Evolutionary conservation across 768 basidiomycete genomes (phyloP).

Genomic region (Leccinum subgranulosum): DNA sequence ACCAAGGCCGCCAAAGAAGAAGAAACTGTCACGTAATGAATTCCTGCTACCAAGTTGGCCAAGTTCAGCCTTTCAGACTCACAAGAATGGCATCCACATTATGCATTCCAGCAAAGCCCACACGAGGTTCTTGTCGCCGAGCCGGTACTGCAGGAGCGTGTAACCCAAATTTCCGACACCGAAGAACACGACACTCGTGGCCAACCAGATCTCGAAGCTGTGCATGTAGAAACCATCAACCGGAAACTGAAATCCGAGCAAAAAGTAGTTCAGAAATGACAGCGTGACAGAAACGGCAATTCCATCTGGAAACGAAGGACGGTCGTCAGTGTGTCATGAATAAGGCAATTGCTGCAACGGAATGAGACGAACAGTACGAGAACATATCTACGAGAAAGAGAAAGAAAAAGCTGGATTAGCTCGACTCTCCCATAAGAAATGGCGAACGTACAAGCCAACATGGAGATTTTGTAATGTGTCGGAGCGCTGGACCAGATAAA

Average conservation of each 20-base stretch:
- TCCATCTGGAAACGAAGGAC: conserved; percentile 31
- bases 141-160: conserved; percentile 68
- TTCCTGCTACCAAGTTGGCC: background rate
- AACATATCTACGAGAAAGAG: conserved; percentile 39
- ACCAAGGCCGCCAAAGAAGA: conserved; percentile 57
- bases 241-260: conserved; percentile 70
- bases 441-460: conserved; percentile 46
- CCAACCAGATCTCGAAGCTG: conserved; percentile 78
- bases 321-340: background rate
- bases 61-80: conserved; percentile 10
- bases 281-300: conserved; percentile 69
- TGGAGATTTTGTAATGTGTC: conserved; percentile 77
- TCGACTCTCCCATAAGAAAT: background rate
- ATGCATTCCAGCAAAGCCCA: conserved; percentile 26
- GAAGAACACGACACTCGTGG: conserved; percentile 74
- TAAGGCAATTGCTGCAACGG: background rate
- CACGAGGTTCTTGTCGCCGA: conserved; percentile 41
- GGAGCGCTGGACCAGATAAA: conserved; percentile 79
- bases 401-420: background rate
- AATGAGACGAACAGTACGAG: conserved; percentile 43
- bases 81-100: conserved; percentile 38
- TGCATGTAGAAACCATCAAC: conserved; percentile 78
- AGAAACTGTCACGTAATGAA: conserved; percentile 31
- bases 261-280: conserved; percentile 66
- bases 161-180: conserved; percentile 71